Evolutionary conservation across 306 rosid species (phyloP).

Genomic region (Boehmeria nivea): DNA sequence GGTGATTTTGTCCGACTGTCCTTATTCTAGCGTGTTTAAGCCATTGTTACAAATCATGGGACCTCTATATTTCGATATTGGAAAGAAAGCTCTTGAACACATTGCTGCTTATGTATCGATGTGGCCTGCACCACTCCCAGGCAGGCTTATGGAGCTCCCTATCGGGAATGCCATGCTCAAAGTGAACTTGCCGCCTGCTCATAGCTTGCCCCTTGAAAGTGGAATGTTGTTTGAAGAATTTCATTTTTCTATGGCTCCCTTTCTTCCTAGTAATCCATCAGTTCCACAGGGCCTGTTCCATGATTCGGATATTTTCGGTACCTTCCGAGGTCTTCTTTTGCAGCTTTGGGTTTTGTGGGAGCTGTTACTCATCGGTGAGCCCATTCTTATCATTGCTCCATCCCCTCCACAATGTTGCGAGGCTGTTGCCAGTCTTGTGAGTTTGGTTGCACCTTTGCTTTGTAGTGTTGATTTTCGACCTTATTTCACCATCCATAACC

Average conservation of each 20-base stretch:
- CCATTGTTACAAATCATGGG: slow-evolving; percentile 93
- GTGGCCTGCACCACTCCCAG: slow-evolving; percentile 83
- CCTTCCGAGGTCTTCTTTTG: slow-evolving; percentile 66
- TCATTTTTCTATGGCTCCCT: slow-evolving; percentile 69
- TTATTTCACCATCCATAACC: slow-evolving; percentile 90
- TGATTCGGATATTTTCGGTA: slow-evolving; percentile 81
- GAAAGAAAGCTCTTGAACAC: slow-evolving; percentile 87
- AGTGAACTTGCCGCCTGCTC: slow-evolving; percentile 85
- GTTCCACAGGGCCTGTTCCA: slow-evolving; percentile 84
- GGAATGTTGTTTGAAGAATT: slow-evolving; percentile 52
- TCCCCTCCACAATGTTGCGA: slow-evolving; percentile 95
- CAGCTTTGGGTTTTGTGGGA: slow-evolving; percentile 98
- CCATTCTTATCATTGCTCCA: slow-evolving; percentile 82
- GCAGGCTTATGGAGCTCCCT: slow-evolving; percentile 85
- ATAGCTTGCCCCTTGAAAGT: slow-evolving; percentile 57
- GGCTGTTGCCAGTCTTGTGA: slow-evolving; percentile 93
- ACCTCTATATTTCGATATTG: slow-evolving; percentile 82
- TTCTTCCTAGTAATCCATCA: slow-evolving; percentile 65
- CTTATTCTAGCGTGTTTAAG: slow-evolving; percentile 75
- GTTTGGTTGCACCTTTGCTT: slow-evolving; percentile 87
- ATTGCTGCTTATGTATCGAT: slow-evolving; percentile 80
- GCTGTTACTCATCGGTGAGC: slow-evolving; percentile 83
- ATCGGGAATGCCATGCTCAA: slow-evolving; percentile 81
- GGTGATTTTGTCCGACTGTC: slow-evolving; percentile 65
- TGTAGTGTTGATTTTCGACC: slow-evolving; percentile 89